A percentile compares a stretch with the other conserved stretches of the same genome.
These are phyloP conservation scores for Saxophila tyrrhenica DNA, from an alignment of 495 filamentous ascomycete species.

Conservation along the genomic window DNA sequence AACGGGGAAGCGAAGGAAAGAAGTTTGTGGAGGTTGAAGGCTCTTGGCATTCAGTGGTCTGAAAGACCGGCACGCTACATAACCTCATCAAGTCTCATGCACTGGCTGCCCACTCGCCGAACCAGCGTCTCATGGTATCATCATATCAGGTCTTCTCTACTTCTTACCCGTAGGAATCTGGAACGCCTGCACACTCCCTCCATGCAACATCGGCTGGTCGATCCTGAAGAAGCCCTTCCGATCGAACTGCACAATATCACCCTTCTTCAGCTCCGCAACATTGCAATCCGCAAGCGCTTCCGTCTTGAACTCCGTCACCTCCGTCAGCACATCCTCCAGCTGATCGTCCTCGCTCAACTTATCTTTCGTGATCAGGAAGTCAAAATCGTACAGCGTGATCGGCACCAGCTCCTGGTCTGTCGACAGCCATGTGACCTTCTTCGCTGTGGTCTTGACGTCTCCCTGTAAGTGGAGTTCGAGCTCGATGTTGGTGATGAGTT, in stretches of 20 bases:
- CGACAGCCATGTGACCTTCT: constrained; percentile 89
- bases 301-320: constrained; percentile 62
- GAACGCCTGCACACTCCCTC: constrained; percentile 31
- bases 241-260: constrained; percentile 90
- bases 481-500: constrained; percentile 51
- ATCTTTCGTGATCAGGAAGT: constrained; percentile 87
- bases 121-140: too few relatives aligned
- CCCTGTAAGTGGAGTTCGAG: constrained; percentile 76
- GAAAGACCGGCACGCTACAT: too few relatives aligned
- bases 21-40: too few relatives aligned
- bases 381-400: constrained; percentile 81
- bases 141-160: too few relatives aligned
- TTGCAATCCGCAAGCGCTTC: constrained; percentile 71
- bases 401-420: constrained; percentile 63
- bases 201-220: constrained; percentile 45
- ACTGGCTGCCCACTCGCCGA: too few relatives aligned
- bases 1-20: too few relatives aligned
- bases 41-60: too few relatives aligned
- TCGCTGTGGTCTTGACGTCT: constrained; percentile 86
- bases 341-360: constrained; percentile 71
- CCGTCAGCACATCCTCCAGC: constrained; percentile 69
- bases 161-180: constrained; percentile 33
- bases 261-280: constrained; percentile 59
- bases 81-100: too few relatives aligned
- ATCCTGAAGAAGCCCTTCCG: constrained; percentile 81